Percentiles rank a stretch among this genome's conserved stretches.
Conservation (phyloP, 805 yeast genomes). For the Yamadazyma sp. region DNA sequence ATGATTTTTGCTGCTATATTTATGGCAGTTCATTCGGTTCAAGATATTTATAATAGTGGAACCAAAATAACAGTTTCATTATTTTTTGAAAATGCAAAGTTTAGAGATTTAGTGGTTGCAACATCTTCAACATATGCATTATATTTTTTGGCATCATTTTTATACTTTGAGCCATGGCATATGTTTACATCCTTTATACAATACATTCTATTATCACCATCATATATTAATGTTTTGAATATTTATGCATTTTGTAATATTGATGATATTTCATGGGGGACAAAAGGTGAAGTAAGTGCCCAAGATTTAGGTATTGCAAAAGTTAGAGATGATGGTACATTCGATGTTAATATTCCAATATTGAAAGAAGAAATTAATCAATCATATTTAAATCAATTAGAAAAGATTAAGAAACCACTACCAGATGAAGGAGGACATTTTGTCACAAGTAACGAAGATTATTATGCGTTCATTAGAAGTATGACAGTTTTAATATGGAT, state of each 20-base stretch:
- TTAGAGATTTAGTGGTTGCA: slow-evolving; percentile 54
- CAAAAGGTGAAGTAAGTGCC: slow-evolving; percentile 66
- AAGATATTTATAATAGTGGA: slow-evolving; percentile 23
- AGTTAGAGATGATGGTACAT: slow-evolving; percentile 51
- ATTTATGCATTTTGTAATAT: slow-evolving; percentile 70
- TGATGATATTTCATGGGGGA: slow-evolving; percentile 74
- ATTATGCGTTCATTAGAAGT: slow-evolving; percentile 43
- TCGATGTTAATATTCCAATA: slow-evolving; percentile 52
- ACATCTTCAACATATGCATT: slow-evolving; percentile 60
- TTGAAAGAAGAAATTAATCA: slow-evolving; percentile 51
- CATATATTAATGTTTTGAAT: slow-evolving; percentile 55
- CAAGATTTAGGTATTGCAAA: slow-evolving; percentile 54
- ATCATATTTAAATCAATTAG: slow-evolving; percentile 49
- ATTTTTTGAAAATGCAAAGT: slow-evolving; percentile 44
- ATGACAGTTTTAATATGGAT: slow-evolving; percentile 48
- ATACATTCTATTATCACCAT: slow-evolving; percentile 49
- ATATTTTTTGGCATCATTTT: slow-evolving; percentile 54
- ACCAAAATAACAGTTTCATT: slow-evolving; percentile 42
- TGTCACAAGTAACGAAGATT: slow-evolving; percentile 38
- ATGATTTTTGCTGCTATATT: slow-evolving; percentile 56
- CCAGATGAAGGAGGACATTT: slow-evolving; percentile 25
- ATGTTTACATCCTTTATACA: slow-evolving; percentile 54
- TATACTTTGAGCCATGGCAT: slow-evolving; percentile 68
- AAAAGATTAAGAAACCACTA: slow-evolving; percentile 46
- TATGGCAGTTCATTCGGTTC: slow-evolving; percentile 53